Base-by-base conservation (phyloP, 352 stramenopile species). In the Thalassiosira allenii region DNA sequence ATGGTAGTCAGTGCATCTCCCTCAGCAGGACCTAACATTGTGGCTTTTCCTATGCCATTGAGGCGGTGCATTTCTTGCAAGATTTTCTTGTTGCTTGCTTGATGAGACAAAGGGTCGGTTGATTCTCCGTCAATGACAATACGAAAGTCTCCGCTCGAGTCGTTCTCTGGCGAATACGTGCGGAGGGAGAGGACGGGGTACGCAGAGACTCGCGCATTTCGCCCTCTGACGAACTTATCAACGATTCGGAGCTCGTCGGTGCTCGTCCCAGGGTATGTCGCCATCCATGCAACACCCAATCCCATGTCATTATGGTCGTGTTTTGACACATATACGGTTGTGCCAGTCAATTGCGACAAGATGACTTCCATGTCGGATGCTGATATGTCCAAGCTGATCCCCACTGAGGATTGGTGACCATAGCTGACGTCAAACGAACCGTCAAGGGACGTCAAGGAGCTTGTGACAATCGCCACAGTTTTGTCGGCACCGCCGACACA, bases 391-490 rank as follows among this genome's bases (percentile, higher is more conserved):
- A 94, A 69, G 17, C 68, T 62, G 3, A 95, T 56, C 22, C 59
- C 70, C n/a, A 56, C 17, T 37, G 77, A 75, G 9, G 54, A 65
- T 47, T 82, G 23, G 12, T 86, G 70, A 20, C 82, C 72, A 57
- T 83, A 88, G 41, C 71, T 74, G 20, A 94, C 57, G 27, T 64
- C 63, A 57, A 95, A 89, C 37, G 87, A 84, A 32, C 91, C 91
- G 14, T 76, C 80, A 63, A 95, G 22, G 11, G 76, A 52, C 6
- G 75, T 84, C 1, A 75, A 75, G 6, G 84, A 87, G 59, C 94
- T 88, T 30, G 84, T 78, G 29, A 94, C 84, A 54, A 95, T 86
- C 32, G 89, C 84, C 58, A 94, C 82, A 32, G 87, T 88, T 11
- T 84, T 82, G 11, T 71, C 17, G 22, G 69, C 75, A 20, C 91